phyloP scores from a whole-genome alignment of 768 basidiomycete species.

The Austroboletus eburneus region DNA sequence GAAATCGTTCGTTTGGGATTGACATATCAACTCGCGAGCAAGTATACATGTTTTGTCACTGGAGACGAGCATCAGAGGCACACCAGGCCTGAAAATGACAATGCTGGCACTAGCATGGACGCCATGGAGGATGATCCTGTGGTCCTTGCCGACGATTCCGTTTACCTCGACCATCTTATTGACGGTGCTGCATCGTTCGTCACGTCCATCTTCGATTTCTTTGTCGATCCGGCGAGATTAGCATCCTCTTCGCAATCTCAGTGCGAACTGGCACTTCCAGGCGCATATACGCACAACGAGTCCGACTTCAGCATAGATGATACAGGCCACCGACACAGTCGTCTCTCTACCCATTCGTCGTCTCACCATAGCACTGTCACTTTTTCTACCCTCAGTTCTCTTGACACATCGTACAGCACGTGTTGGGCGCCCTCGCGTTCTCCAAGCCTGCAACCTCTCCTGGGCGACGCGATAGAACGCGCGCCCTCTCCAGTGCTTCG shows the following conservation, averaged over 20 bases:
- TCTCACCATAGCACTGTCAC: no score
- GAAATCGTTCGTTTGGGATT: slow-evolving; percentile 48
- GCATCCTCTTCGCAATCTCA: background rate
- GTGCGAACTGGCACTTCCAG: slow-evolving; percentile 13
- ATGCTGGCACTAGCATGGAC: background rate
- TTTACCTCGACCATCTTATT: slow-evolving; percentile 20
- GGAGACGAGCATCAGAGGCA: slow-evolving; percentile 30
- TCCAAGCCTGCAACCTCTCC: no score
- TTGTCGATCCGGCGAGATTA: slow-evolving; percentile 2
- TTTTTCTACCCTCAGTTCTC: no score
- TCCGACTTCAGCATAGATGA: slow-evolving; percentile 11
- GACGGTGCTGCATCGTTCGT: slow-evolving; percentile 15
- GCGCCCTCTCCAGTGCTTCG: no score
- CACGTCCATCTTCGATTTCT: slow-evolving; percentile 10
- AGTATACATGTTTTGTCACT: slow-evolving; percentile 54
- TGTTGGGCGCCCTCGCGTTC: no score
- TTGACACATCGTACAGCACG: no score
- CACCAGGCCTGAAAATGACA: slow-evolving; percentile 17
- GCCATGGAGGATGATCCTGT: background rate
- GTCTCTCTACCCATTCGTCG: no score
- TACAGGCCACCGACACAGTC: no score
- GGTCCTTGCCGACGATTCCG: background rate
- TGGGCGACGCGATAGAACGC: no score
- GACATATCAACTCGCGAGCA: slow-evolving; percentile 48
- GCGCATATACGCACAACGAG: slow-evolving; percentile 14